Base-by-base conservation (phyloP, 495 filamentous ascomycete species). In the Penicillium waksmanii region DNA sequence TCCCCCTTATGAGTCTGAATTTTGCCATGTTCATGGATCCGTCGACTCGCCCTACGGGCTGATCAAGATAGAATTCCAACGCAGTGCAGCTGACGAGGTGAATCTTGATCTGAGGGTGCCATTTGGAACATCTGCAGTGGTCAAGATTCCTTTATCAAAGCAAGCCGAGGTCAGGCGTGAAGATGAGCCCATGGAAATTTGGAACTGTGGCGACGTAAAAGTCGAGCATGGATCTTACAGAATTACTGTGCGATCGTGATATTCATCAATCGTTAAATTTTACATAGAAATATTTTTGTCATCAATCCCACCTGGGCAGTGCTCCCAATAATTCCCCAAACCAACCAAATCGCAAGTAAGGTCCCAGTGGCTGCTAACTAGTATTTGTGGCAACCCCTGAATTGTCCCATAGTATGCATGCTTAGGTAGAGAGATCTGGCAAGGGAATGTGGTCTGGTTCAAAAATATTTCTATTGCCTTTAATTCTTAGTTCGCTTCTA, bases 41-140 rank as follows among this genome's bases (percentile, higher is more conserved):
- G 64, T 71, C 25, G 66, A 71, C n/a, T 66, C 61, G 51, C 68
- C 68, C 2, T 71, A 64, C 52, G 68, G 68, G 1, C 31, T 63
- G 38, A 71, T 71, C 46, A 19, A 43, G 3, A 57, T 71, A 21
- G 40, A 63, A 5, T 71, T 69, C 52, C 56, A 55, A 54, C 48
- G 66, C 3, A 17, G 33, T 8, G 51, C n/a, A 15, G 15, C 15
- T 2, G 47, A 3, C 0, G 19, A 47, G 3, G 48, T 60, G 18
- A 34, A 9, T 0, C 42, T 60, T 9, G 21, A 48, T 7, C 17
- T 66, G 18, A 53, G 34, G 5, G 63, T 68, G 13, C 66, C 66
- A 1, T 62, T 62, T 57, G 60, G 60, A 18, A 62, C 60, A 7
- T 25, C 43, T 13, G 60, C 55, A 7, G 53, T 42, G 8, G 60